Evolutionary conservation across 2,329 filamentous ascomycete species (phyloP), one percentile per base, ranked within the genome.

Genomic region (Diaporthe batatas): DNA sequence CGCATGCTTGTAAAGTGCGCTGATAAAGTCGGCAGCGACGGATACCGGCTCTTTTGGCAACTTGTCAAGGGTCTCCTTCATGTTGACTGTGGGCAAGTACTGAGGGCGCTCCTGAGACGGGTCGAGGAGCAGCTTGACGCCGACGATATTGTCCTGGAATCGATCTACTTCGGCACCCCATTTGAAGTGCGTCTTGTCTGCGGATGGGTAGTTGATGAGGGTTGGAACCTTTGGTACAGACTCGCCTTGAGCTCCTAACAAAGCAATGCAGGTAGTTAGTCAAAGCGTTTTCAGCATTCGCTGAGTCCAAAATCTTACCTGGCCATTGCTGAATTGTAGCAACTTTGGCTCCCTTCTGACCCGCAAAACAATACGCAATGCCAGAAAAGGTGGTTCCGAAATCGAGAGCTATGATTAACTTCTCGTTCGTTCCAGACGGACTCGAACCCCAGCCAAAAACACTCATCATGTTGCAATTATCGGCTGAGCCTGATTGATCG

Each of bases 61-160:
- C 12, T 29, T 6, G 11, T 53, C 23, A n/a, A 53, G 3, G 0
- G 14, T 53, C 51, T 29, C 8, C 23, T 53, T 29, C 12, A 53
- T 16, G 23, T 53, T 29, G 23, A 23, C 51, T 5, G 23, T 16
- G 25, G 51, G 51, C 51, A 53, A 18, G 51, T 53, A 53, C 23
- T 1, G 11, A 6, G 51, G 51, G 51, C 51, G 51, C 23, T 53
- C 51, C 51, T 53, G 51, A 8, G 51, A 6, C 6, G 51, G 51
- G 25, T 53, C 51, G 25, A 53, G 51, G 51, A 53, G 51, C 16
- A 53, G 51, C 18, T 53, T 53, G 51, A 53, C 51, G 51, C 51
- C 51, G 23, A 53, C 51, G 5, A 53, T 53, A 2, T 29, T 53
- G 51, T 53, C 51, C 51, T 29, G 0, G 23, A 29, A 5, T 3